Evolutionary conservation across 176 grass and related monocot species (phyloP).

Genomic region (Oryza brachyantha): DNA sequence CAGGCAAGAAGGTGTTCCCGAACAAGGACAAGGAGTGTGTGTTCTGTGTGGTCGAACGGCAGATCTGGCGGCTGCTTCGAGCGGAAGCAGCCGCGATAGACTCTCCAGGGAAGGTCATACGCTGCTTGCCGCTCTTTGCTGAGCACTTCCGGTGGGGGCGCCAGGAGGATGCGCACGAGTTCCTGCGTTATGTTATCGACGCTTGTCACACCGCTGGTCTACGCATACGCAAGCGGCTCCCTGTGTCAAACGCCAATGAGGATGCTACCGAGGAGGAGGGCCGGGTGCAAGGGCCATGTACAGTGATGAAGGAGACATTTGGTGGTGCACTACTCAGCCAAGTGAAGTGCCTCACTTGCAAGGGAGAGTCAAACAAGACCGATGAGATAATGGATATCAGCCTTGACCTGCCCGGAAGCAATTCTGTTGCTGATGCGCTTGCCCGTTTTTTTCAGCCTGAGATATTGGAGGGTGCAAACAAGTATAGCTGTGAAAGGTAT

Average conservation of each 20-base stretch:
- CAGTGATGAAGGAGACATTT: conserved; percentile 88
- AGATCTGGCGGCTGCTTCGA: conserved; percentile 54
- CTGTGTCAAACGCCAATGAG: conserved; percentile 25
- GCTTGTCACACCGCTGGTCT: conserved; percentile 71
- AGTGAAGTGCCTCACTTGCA: conserved; percentile 93
- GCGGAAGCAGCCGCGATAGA: conserved; percentile 45
- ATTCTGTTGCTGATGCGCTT: conserved; percentile 78
- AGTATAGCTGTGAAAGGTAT: conserved; percentile 87
- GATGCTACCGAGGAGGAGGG: conserved; percentile 36
- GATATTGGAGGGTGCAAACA: conserved; percentile 90
- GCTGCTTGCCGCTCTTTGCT: conserved; percentile 63
- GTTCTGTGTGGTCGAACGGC: conserved; percentile 78
- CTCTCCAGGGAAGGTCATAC: conserved; percentile 56
- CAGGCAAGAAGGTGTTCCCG: conserved; percentile 70
- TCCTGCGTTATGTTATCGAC: conserved; percentile 78
- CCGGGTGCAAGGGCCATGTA: conserved; percentile 15
- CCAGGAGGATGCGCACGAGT: conserved; percentile 95
- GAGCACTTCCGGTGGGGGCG: conserved; percentile 77
- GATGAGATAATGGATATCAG: conserved; percentile 98
- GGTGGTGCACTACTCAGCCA: conserved; percentile 82
- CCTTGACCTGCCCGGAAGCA: conserved; percentile 76
- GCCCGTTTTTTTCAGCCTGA: conserved; percentile 78
- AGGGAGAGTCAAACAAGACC: conserved; percentile 89
- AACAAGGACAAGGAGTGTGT: conserved; percentile 87
- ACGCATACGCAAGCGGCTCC: conserved; percentile 47